Percentiles rank a stretch among this genome's conserved stretches.
These are phyloP conservation scores for Colletotrichum paranaense DNA, from an alignment of 2,329 filamentous ascomycete genomes.

Conservation along the genomic window DNA sequence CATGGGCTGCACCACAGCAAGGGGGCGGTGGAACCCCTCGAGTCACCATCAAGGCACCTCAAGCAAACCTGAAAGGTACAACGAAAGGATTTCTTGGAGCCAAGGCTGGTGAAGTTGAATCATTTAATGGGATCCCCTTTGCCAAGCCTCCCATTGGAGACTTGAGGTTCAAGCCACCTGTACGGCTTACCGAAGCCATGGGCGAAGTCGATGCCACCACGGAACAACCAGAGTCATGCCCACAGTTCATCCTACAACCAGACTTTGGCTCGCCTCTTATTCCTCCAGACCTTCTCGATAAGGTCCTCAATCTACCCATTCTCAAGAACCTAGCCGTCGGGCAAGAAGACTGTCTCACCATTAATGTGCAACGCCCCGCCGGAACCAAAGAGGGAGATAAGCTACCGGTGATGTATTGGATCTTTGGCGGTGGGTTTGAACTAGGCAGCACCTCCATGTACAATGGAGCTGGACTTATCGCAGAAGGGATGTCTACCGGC, in stretches of 20 bases:
- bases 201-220: constrained; percentile 55
- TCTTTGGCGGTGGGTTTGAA: constrained; percentile 31
- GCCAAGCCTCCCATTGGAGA: constrained; percentile 65
- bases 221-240: constrained; percentile 39
- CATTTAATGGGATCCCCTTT: constrained; percentile 67
- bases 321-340: constrained; percentile 16
- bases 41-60: constrained; percentile 27
- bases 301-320: constrained; percentile 16
- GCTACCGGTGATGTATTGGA: constrained; percentile 30
- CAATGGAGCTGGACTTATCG: constrained; percentile 38
- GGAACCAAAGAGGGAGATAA: constrained; percentile 37
- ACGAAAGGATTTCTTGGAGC: constrained; percentile 24
- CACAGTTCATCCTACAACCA: constrained; percentile 44
- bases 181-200: constrained; percentile 45
- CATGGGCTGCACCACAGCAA: constrained; percentile 10
- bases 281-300: constrained; percentile 37
- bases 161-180: constrained; percentile 57
- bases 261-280: constrained; percentile 39
- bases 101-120: constrained; percentile 55
- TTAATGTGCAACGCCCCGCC: constrained; percentile 47
- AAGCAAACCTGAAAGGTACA: constrained; percentile 22
- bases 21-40: background rate
- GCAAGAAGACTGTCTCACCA: constrained; percentile 49
- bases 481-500: constrained; percentile 45
- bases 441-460: constrained; percentile 30